Percentiles rank a stretch among this genome's conserved stretches.
These are phyloP conservation scores for Babesia sp. DNA, from an alignment of 169 alveolate genomes.

Conservation along the genomic window DNA sequence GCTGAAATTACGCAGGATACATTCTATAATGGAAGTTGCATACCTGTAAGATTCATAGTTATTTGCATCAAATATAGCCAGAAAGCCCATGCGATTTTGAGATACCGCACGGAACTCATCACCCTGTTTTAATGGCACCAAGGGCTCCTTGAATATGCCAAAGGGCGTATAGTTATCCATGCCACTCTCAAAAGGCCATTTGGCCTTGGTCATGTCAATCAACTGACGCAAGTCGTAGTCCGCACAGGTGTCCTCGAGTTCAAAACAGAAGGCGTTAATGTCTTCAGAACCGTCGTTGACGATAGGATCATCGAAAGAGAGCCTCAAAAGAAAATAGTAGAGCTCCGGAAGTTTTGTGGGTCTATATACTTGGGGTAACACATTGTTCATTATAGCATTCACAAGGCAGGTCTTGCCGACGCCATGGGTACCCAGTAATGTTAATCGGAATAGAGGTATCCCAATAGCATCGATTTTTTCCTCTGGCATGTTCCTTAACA, in stretches of 20 bases:
- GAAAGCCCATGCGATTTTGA: constrained; percentile 65
- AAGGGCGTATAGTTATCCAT: constrained; percentile 57
- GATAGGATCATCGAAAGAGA: constrained; percentile 44
- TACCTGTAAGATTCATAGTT: constrained; percentile 38
- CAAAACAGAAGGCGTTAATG: constrained; percentile 62
- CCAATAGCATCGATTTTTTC: constrained; percentile 55
- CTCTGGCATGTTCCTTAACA: constrained; percentile 62
- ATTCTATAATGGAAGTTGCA: constrained; percentile 40
- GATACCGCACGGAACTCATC: constrained; percentile 43
- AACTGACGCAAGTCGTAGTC: constrained; percentile 35
- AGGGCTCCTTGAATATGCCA: constrained; percentile 50
- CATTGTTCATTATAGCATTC: constrained; percentile 64
- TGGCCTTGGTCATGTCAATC: constrained; percentile 42
- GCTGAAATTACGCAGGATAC: constrained; percentile 11
- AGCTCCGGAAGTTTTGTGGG: constrained; percentile 57
- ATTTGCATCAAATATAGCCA: constrained; percentile 57
- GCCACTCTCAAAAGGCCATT: constrained; percentile 46
- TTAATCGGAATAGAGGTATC: constrained; percentile 60
- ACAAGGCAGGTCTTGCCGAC: constrained; percentile 63
- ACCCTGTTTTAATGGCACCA: constrained; percentile 29
- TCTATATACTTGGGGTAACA: constrained; percentile 40
- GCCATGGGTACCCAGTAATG: constrained; percentile 52
- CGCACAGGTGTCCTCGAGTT: constrained; percentile 65
- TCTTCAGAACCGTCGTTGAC: constrained; percentile 42
- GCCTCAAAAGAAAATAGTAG: constrained; percentile 57